A percentile compares a stretch with the other conserved stretches of the same genome.
Evolutionary conservation across 371 early-diverging fungal genomes (phyloP).

Genomic region (Rhizopus delemar): DNA sequence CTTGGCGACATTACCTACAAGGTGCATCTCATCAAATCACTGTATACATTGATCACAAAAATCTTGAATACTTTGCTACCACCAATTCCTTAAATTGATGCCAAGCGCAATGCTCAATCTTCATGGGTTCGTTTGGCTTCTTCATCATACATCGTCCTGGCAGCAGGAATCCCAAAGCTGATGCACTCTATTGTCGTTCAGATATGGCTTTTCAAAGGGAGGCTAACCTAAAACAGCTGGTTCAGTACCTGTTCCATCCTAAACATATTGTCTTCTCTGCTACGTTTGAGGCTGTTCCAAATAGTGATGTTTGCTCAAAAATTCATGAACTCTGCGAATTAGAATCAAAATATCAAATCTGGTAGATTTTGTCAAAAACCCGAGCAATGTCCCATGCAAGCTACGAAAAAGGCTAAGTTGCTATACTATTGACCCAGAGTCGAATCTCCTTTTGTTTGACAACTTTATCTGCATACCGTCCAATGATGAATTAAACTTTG

Average conservation of each 20-base stretch:
- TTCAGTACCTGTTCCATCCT: conserved; percentile 5
- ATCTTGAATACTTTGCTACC: conserved; percentile 40
- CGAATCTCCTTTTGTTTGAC: conserved; percentile 23
- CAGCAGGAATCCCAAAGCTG: conserved; percentile 32
- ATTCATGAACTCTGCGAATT: not conserved
- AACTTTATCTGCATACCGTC: conserved; percentile 25
- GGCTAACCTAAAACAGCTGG: conserved; percentile 8
- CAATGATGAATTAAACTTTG: conserved; percentile 16
- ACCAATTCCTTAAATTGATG: conserved; percentile 30
- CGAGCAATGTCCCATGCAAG: not conserved
- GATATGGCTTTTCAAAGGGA: conserved; percentile 16
- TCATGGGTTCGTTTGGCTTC: conserved; percentile 40
- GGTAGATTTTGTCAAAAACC: not conserved
- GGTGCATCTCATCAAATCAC: conserved; percentile 25
- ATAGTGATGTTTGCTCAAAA: not conserved
- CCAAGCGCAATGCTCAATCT: conserved; percentile 40
- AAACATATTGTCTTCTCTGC: conserved; percentile 2
- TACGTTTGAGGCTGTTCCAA: conserved; percentile 7
- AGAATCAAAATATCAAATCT: not conserved
- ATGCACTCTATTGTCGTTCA: conserved; percentile 47
- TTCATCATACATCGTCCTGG: conserved; percentile 44
- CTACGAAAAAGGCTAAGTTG: conserved; percentile 5
- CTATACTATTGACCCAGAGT: conserved; percentile 6
- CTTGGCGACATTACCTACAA: conserved; percentile 49
- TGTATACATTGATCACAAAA: conserved; percentile 54